phyloP scores from a whole-genome alignment of 129 eudicot species.

The Cynara cardunculus region DNA sequence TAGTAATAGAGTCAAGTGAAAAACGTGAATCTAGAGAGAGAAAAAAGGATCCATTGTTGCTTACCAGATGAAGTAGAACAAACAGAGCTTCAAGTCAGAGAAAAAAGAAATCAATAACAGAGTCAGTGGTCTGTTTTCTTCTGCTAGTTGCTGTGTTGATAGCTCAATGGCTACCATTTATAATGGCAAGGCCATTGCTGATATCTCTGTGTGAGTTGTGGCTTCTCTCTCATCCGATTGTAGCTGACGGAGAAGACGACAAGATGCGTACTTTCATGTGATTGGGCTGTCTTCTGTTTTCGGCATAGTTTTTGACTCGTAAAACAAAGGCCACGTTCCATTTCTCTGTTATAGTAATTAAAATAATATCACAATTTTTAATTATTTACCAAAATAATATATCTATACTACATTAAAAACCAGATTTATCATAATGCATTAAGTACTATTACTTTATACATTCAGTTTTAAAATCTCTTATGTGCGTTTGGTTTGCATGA shows the following conservation, averaged over 20 bases:
- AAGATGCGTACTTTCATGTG: constrained; percentile 21
- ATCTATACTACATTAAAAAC: too few relatives aligned
- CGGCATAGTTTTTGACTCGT: constrained; percentile 7
- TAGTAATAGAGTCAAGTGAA: neutral
- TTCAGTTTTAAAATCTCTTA: too few relatives aligned
- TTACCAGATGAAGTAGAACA: constrained; percentile 10
- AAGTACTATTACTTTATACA: too few relatives aligned
- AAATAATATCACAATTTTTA: neutral
- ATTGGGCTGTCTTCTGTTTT: constrained; percentile 18
- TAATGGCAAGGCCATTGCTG: constrained; percentile 12
- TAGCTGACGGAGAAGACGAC: constrained; percentile 21
- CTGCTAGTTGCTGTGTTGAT: neutral
- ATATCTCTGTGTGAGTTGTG: neutral
- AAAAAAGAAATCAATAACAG: constrained; percentile 11
- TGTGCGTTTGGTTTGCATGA: too few relatives aligned
- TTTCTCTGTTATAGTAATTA: neutral
- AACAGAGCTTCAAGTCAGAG: constrained; percentile 19
- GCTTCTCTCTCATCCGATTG: neutral
- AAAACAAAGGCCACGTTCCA: constrained; percentile 16
- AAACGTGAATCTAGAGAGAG: neutral
- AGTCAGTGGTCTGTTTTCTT: neutral
- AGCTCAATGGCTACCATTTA: neutral
- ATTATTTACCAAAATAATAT: neutral
- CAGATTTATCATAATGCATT: too few relatives aligned
- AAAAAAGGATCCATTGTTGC: constrained; percentile 10